These are phyloP conservation scores for Aspergillus brasiliensis DNA, from an alignment of 2,329 filamentous ascomycete genomes.

Conservation along the genomic window DNA sequence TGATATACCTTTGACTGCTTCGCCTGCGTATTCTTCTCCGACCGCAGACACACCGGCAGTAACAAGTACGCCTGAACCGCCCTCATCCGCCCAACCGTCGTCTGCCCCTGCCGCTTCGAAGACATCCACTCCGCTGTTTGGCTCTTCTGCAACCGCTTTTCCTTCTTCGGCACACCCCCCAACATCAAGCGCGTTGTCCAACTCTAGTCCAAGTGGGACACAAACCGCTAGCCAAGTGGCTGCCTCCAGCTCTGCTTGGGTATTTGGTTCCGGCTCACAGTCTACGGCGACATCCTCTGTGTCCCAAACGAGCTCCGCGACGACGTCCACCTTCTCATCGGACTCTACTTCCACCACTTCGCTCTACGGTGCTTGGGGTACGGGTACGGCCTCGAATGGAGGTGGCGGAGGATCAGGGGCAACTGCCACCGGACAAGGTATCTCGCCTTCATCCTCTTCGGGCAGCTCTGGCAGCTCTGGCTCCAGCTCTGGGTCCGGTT, in stretches of 20 bases:
- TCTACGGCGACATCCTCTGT: neutral
- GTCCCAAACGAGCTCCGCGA: neutral
- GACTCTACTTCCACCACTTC: slow-evolving; percentile 4
- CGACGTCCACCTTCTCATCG: slow-evolving; percentile 10
- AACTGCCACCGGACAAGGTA: slow-evolving; percentile 6
- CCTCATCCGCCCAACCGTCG: neutral
- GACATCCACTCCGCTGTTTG: slow-evolving; percentile 1
- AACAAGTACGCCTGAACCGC: slow-evolving; percentile 7
- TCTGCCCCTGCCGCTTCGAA: slow-evolving; percentile 1
- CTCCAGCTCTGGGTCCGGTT: slow-evolving; percentile 3
- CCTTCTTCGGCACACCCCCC: neutral
- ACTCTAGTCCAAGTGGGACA: neutral
- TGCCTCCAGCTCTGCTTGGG: neutral
- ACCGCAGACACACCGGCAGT: slow-evolving; percentile 14
- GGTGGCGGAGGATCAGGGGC: slow-evolving; percentile 17
- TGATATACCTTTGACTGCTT: slow-evolving; percentile 3
- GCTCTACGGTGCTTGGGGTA: slow-evolving; percentile 1
- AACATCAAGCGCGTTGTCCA: neutral
- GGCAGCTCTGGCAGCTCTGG: neutral
- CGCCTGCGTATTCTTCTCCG: slow-evolving; percentile 12
- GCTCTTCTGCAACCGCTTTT: neutral
- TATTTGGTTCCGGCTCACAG: neutral
- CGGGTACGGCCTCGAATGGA: slow-evolving; percentile 3
- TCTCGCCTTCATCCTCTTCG: slow-evolving; percentile 13
- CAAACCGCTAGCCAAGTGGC: neutral